Evolutionary conservation across 129 eudicot genomes (phyloP).

Genomic region (Ambrosia artemisiifolia): DNA sequence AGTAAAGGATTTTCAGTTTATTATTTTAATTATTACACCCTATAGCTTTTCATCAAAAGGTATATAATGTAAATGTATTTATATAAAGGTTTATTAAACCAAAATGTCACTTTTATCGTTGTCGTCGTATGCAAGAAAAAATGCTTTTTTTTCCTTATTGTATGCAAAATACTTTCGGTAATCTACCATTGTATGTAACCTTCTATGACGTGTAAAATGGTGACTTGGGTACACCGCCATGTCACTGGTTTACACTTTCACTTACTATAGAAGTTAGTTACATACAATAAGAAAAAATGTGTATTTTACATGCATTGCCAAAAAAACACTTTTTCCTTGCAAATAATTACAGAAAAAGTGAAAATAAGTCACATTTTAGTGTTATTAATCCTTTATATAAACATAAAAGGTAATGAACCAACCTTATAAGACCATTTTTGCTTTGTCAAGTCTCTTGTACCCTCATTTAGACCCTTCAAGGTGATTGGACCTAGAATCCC

Average conservation of each 20-base stretch:
- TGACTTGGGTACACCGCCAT: background rate
- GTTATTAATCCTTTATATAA: background rate
- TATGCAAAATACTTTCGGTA: too few species aligned
- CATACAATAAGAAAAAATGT: background rate
- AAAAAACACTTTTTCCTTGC: background rate
- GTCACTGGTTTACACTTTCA: background rate
- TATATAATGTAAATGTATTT: background rate
- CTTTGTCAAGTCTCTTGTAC: slow-evolving; percentile 74
- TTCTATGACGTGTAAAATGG: background rate
- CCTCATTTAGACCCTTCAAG: slow-evolving; percentile 64
- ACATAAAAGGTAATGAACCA: slow-evolving; percentile 5
- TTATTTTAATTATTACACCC: background rate
- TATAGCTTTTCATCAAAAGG: background rate
- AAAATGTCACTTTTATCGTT: background rate
- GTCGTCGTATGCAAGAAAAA: too few species aligned
- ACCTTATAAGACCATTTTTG: slow-evolving; percentile 90
- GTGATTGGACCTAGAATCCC: slow-evolving; percentile 93
- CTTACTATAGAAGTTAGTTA: background rate
- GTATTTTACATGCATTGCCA: background rate
- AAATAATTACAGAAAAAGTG: background rate
- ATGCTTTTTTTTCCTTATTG: too few species aligned
- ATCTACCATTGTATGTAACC: too few species aligned
- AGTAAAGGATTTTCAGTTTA: background rate
- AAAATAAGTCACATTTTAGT: background rate
- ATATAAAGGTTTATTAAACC: background rate